Percentiles rank a stretch among this genome's conserved stretches.
phyloP scores from a whole-genome alignment of 2,329 filamentous ascomycete genomes.

The Fusarium nurragi region DNA sequence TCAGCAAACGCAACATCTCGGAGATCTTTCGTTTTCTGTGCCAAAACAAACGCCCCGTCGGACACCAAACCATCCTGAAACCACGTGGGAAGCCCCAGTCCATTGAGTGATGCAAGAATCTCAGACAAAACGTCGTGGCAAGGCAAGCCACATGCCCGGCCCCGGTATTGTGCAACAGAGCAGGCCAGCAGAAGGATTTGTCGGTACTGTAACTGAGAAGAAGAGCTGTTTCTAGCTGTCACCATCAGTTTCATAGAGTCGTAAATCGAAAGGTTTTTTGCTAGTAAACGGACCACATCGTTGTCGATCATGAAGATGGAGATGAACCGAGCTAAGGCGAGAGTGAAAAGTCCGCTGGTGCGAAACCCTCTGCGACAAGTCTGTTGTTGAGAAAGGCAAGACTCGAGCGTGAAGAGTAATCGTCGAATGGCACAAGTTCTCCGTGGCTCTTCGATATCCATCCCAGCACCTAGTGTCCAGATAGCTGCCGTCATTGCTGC shows the following conservation, averaged over 20 bases:
- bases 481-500: conserved; percentile 46
- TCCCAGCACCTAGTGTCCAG: conserved; percentile 24
- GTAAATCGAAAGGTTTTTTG: conserved; percentile 27
- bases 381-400: conserved; percentile 33
- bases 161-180: conserved; percentile 59
- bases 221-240: conserved; percentile 16
- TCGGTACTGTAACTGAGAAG: conserved; percentile 38
- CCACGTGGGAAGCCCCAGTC: conserved; percentile 46
- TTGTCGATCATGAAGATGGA: conserved; percentile 32
- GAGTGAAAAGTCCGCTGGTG: conserved; percentile 36
- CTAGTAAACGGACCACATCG: conserved; percentile 18
- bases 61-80: conserved; percentile 52
- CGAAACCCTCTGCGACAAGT: conserved; percentile 9
- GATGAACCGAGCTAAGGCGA: conserved; percentile 45
- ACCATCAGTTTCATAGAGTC: conserved; percentile 40
- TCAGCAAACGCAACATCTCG: conserved; percentile 65
- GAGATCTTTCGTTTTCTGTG: conserved; percentile 62
- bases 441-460: conserved; percentile 2
- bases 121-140: conserved; percentile 51
- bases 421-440: conserved; percentile 37
- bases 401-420: conserved; percentile 42
- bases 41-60: conserved; percentile 62
- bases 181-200: conserved; percentile 53
- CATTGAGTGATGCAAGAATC: conserved; percentile 54
- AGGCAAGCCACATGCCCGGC: conserved; percentile 53